Evolutionary conservation across 306 rosid genomes (phyloP).

Genomic region (Lupinus albus): DNA sequence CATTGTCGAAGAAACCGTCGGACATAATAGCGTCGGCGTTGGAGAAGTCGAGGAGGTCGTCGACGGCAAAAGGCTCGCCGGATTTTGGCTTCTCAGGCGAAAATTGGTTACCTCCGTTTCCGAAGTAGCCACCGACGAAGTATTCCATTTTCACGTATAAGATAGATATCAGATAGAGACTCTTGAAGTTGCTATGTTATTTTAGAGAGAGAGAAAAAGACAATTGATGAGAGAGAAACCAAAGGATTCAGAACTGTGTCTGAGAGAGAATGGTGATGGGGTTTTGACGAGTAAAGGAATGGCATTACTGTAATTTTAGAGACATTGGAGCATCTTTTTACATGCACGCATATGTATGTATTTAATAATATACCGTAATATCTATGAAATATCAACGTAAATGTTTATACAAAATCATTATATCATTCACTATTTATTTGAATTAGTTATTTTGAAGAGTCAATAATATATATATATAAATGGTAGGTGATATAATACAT

Average conservation of each 20-base stretch:
- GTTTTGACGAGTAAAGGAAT: slow-evolving; percentile 74
- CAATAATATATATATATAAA: too few relatives aligned
- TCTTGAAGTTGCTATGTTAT: not conserved
- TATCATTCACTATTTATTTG: too few relatives aligned
- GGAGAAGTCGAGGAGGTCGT: slow-evolving; percentile 86
- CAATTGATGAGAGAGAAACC: not conserved
- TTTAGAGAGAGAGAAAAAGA: slow-evolving; percentile 29
- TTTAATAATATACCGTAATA: too few relatives aligned
- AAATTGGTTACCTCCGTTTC: slow-evolving; percentile 50
- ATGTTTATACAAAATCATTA: too few relatives aligned
- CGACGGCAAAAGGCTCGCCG: slow-evolving; percentile 71
- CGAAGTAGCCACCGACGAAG: slow-evolving; percentile 64
- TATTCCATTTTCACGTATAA: slow-evolving; percentile 59
- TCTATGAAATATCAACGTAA: too few relatives aligned
- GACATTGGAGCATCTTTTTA: slow-evolving; percentile 51
- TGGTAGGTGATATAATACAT: too few relatives aligned
- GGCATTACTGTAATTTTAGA: slow-evolving; percentile 49
- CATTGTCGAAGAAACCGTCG: slow-evolving; percentile 67
- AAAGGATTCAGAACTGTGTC: slow-evolving; percentile 1
- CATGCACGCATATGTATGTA: slow-evolving; percentile 51
- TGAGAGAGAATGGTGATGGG: slow-evolving; percentile 55
- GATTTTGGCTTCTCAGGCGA: slow-evolving; percentile 56
- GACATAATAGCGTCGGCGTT: slow-evolving; percentile 71
- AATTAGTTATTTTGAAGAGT: too few relatives aligned
- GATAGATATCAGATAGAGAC: too few relatives aligned